Percentiles rank a stretch among this genome's conserved stretches.
Evolutionary conservation across 768 basidiomycete species (phyloP).

Genomic region (Sarcodon aspratus): DNA sequence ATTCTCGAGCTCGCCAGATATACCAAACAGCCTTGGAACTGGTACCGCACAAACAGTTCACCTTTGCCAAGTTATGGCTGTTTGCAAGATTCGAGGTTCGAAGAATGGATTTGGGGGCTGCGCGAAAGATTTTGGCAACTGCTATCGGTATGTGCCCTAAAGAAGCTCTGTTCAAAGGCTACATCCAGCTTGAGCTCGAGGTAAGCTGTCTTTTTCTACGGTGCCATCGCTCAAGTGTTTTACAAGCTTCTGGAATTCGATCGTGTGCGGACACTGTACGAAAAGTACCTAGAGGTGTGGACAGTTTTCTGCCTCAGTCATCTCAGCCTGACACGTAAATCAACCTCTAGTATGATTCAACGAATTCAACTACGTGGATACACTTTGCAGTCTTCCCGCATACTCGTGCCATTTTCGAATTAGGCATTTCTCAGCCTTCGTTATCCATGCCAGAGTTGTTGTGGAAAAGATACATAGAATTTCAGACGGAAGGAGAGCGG

Average conservation of each 20-base stretch:
- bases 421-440: constrained; percentile 78
- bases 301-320: neutral
- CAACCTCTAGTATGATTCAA: constrained; percentile 57
- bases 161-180: constrained; percentile 83
- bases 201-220: constrained; percentile 24
- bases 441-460: constrained; percentile 91
- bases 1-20: constrained; percentile 69
- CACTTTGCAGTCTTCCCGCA: constrained; percentile 86
- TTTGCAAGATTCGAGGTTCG: constrained; percentile 86
- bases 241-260: constrained; percentile 80
- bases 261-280: constrained; percentile 73
- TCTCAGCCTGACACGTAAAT: neutral
- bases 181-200: constrained; percentile 83
- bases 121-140: constrained; percentile 75
- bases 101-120: constrained; percentile 62
- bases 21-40: constrained; percentile 79
- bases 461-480: constrained; percentile 95
- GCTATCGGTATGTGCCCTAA: constrained; percentile 91
- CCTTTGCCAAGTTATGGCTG: constrained; percentile 92
- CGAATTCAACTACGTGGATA: constrained; percentile 91
- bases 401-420: constrained; percentile 88
- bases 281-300: constrained; percentile 79
- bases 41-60: constrained; percentile 88
- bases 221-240: constrained; percentile 3
- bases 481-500: constrained; percentile 89